Evolutionary conservation across 805 yeast genomes (phyloP).

Genomic region (Candida fluviatilis): DNA sequence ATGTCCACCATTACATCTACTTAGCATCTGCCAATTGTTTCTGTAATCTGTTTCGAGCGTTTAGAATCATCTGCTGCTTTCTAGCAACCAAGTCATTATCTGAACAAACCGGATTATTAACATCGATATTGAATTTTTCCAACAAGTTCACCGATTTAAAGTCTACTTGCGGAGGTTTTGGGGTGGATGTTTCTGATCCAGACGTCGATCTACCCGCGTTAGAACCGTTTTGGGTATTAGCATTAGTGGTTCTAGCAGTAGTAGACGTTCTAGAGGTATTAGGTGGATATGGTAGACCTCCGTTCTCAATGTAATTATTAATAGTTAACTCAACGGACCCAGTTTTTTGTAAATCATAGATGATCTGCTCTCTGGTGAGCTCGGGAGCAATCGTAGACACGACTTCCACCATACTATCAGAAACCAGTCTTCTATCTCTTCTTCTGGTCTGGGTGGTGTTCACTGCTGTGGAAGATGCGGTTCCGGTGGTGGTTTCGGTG

Average conservation of each 20-base stretch:
- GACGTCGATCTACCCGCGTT: neutral
- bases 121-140: slow-evolving; percentile 42
- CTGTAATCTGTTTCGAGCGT: slow-evolving; percentile 47
- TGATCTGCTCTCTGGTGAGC: slow-evolving; percentile 64
- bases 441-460: slow-evolving; percentile 2
- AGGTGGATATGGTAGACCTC: slow-evolving; percentile 57
- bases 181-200: neutral
- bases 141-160: slow-evolving; percentile 19
- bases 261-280: slow-evolving; percentile 12
- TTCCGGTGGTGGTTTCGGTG: slow-evolving; percentile 2
- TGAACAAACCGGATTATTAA: slow-evolving; percentile 11
- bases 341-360: slow-evolving; percentile 65
- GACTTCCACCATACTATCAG: slow-evolving; percentile 74
- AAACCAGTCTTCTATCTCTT: slow-evolving; percentile 43
- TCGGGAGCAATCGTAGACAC: slow-evolving; percentile 82
- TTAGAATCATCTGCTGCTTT: slow-evolving; percentile 38
- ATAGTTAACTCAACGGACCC: slow-evolving; percentile 82
- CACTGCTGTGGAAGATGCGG: neutral
- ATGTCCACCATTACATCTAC: neutral
- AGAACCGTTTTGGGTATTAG: slow-evolving; percentile 4
- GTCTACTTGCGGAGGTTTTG: slow-evolving; percentile 22
- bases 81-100: slow-evolving; percentile 21
- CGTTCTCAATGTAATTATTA: slow-evolving; percentile 60
- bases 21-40: slow-evolving; percentile 22
- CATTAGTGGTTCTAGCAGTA: slow-evolving; percentile 7